These are phyloP conservation scores for Castanospermum australe DNA, from an alignment of 306 rosid genomes.

Conservation along the genomic window DNA sequence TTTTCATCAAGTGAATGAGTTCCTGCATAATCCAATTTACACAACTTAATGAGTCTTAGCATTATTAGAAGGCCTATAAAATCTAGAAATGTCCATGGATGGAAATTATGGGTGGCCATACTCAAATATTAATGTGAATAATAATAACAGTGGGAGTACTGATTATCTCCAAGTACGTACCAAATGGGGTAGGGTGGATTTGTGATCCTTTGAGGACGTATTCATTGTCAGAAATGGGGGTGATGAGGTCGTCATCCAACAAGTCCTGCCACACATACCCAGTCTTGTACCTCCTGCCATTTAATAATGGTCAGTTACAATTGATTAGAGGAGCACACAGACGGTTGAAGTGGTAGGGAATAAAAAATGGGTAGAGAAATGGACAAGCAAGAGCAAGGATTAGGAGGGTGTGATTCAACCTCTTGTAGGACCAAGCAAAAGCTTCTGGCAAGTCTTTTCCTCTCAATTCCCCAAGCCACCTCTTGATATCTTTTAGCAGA, in stretches of 20 bases:
- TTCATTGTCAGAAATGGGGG: slow-evolving; percentile 90
- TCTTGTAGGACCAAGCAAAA: slow-evolving; percentile 84
- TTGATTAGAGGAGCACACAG: background rate
- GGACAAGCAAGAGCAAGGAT: background rate
- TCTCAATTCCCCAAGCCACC: slow-evolving; percentile 76
- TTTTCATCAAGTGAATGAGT: slow-evolving; percentile 28
- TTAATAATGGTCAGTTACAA: slow-evolving; percentile 28
- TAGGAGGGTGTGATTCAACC: slow-evolving; percentile 37
- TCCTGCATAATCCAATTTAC: slow-evolving; percentile 26
- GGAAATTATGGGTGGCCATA: slow-evolving; percentile 40
- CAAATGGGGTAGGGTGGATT: slow-evolving; percentile 42
- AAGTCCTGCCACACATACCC: slow-evolving; percentile 95
- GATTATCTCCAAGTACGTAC: slow-evolving; percentile 32
- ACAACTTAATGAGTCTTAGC: slow-evolving; percentile 1
- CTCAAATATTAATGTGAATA: slow-evolving; percentile 12
- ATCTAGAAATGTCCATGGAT: slow-evolving; percentile 4
- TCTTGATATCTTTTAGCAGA: slow-evolving; percentile 58
- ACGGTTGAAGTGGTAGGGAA: background rate
- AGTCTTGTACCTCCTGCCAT: slow-evolving; percentile 78
- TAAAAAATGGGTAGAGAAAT: slow-evolving; percentile 5
- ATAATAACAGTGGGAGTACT: background rate
- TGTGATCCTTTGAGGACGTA: slow-evolving; percentile 87
- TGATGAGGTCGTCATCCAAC: slow-evolving; percentile 78
- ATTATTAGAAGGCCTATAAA: background rate
- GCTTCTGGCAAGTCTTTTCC: slow-evolving; percentile 71